Conservation (phyloP, 2,329 filamentous ascomycete species). For the Escovopsis sp. region DNA sequence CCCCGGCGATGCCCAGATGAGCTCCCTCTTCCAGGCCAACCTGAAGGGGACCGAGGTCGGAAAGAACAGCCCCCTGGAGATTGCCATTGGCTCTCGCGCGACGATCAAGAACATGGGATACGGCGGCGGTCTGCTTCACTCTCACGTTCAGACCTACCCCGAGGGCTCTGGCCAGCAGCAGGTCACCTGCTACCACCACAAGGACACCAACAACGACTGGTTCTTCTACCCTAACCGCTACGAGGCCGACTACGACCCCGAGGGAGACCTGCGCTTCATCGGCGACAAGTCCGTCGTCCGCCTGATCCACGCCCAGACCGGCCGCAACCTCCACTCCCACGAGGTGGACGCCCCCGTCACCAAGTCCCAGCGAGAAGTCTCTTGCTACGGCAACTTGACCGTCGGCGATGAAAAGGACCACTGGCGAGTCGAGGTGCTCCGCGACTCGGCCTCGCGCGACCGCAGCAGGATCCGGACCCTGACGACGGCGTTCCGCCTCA, state of each 20-base stretch:
- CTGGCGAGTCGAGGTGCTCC: constrained; percentile 86
- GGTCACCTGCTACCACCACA: constrained; percentile 98
- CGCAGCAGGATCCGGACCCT: constrained; percentile 75
- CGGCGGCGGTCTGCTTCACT: constrained; percentile 88
- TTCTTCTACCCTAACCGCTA: constrained; percentile 91
- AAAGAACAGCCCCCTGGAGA: constrained; percentile 83
- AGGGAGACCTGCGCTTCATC: constrained; percentile 55
- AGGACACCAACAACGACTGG: constrained; percentile 99
- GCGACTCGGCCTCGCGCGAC: constrained; percentile 76
- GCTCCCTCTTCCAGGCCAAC: constrained; percentile 96
- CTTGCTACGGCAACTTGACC: constrained; percentile 87
- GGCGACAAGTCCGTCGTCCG: constrained; percentile 67
- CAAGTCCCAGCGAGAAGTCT: constrained; percentile 86
- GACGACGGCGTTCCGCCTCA: constrained; percentile 83
- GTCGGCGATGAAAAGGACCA: constrained; percentile 96
- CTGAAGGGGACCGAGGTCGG: constrained; percentile 86
- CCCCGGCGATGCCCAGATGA: constrained; percentile 99
- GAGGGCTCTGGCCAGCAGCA: constrained; percentile 92
- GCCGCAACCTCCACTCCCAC: constrained; percentile 94
- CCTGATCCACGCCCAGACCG: constrained; percentile 86
- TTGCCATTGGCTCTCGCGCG: constrained; percentile 75
- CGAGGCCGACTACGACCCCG: constrained; percentile 56
- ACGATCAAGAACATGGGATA: constrained; percentile 99
- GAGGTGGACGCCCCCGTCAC: constrained; percentile 75
- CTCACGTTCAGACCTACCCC: constrained; percentile 89